Base-by-base conservation (phyloP, 2,329 filamentous ascomycete species). In the Paecilomyces dactylethromorphus region DNA sequence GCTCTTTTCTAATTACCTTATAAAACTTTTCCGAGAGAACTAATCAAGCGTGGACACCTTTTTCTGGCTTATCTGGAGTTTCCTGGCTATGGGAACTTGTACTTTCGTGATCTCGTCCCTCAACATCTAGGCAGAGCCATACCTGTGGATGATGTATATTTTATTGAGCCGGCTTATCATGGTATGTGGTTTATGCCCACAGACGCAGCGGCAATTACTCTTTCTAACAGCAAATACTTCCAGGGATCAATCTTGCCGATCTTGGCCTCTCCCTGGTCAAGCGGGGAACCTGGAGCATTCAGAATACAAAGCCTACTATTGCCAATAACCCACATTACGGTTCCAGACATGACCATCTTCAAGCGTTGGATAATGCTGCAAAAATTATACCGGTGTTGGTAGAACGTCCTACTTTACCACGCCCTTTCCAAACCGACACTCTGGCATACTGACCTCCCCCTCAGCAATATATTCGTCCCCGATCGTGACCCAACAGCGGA, bases 61-160 rank as follows among this genome's bases (percentile, higher is more conserved):
- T 29, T 29, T 29, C 63, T 73, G 59, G 59, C 68, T 0, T 62
- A 59, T 3, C 55, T 70, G 15, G 51, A 58, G 7, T 69, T 75
- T 22, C 65, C 66, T 2, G 61, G 60, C 0, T 69, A 62, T 39
- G 71, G 72, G 32, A 71, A 66, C 59, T 60, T 76, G 7, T 77
- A 76, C 29, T 57, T 62, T 22, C 55, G 56, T 21, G 31, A 60
- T 52, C 61, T 56, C 18, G 11, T 22, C 58, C 13, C 31, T 32
- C 50, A 33, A 29, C n/a, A 56, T 18, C 49, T 39, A 6, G 24
- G 49, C 29, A 15, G 15, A 52, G 3, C 12, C 2, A 60, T 63
- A 8, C 55, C 57, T 31, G 57, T 65, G 55, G 51, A 60, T 52
- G 59, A 63, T 26, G 31, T 35, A 3, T 64, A 58, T 54, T 63